phyloP scores from a whole-genome alignment of 2,329 filamentous ascomycete genomes.

The Curvularia lunata region DNA sequence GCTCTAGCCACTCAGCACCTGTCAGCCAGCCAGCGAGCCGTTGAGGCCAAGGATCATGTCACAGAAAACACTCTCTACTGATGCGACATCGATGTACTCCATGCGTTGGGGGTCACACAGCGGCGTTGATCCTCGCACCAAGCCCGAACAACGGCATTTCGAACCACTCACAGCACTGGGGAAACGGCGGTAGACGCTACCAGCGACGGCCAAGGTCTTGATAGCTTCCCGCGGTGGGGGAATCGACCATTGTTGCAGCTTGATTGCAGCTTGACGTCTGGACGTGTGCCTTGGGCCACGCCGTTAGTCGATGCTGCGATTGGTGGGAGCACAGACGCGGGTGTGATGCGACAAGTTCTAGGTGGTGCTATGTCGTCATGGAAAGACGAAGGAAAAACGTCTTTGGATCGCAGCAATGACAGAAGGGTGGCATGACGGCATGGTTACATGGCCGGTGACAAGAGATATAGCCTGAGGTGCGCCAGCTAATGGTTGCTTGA shows the following conservation, averaged over 20 bases:
- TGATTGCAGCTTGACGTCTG: background rate
- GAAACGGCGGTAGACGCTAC: background rate
- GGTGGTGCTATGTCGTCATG: constrained; percentile 9
- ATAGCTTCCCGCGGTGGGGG: background rate
- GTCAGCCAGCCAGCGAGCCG: background rate
- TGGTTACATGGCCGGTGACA: background rate
- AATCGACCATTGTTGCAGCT: background rate
- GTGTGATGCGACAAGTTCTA: constrained; percentile 8
- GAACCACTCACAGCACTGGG: background rate
- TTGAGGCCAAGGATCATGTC: background rate
- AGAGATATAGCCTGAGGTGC: constrained; percentile 2
- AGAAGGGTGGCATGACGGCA: constrained; percentile 3
- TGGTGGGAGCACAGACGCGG: constrained; percentile 1
- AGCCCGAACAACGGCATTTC: background rate
- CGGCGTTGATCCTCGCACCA: background rate
- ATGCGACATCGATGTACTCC: background rate
- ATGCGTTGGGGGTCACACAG: background rate
- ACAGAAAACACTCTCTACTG: background rate
- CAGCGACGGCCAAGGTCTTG: background rate
- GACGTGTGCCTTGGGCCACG: background rate
- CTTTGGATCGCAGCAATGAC: background rate
- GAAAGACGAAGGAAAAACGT: background rate
- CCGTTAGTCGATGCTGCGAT: constrained; percentile 1
- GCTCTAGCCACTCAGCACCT: constrained; percentile 1
- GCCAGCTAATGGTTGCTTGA: background rate